Evolutionary conservation across 2,329 filamentous ascomycete species (phyloP).

Genomic region (Fusarium neocosmosporiellum): DNA sequence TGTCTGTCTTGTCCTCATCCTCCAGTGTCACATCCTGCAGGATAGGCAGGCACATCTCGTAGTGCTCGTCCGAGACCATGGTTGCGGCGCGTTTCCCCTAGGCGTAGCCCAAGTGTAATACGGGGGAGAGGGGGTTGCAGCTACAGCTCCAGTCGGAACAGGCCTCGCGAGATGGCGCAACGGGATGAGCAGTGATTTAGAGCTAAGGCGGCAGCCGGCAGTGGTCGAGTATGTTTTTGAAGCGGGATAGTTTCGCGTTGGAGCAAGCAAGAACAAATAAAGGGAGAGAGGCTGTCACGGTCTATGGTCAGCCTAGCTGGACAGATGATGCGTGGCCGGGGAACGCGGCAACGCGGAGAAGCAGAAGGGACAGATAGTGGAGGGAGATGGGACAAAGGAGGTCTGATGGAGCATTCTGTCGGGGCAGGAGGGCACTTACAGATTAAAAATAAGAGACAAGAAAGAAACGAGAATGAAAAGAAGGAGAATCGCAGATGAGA

Average conservation of each 20-base stretch:
- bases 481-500: slow-evolving; percentile 33
- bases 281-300: slow-evolving; percentile 33
- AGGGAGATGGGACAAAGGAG: slow-evolving; percentile 34
- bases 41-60: slow-evolving; percentile 90
- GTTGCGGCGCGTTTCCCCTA: slow-evolving; percentile 46
- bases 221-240: slow-evolving; percentile 17
- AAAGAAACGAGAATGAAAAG: slow-evolving; percentile 6
- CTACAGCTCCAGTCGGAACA: slow-evolving; percentile 30
- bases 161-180: slow-evolving; percentile 20
- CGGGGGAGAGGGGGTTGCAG: slow-evolving; percentile 15
- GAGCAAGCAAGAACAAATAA: slow-evolving; percentile 27
- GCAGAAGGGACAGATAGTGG: slow-evolving; percentile 33
- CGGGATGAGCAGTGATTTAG: slow-evolving; percentile 14
- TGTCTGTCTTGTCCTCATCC: slow-evolving; percentile 96
- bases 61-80: slow-evolving; percentile 94
- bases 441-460: slow-evolving; percentile 29
- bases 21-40: slow-evolving; percentile 85
- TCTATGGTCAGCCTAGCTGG: slow-evolving; percentile 31
- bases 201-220: slow-evolving; percentile 22
- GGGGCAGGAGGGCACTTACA: slow-evolving; percentile 28
- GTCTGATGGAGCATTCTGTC: background rate
- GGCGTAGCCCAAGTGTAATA: slow-evolving; percentile 5
- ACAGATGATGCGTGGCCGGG: slow-evolving; percentile 11
- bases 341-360: slow-evolving; percentile 27
- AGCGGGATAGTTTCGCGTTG: slow-evolving; percentile 8